A percentile compares a stretch with the other conserved stretches of the same genome.
Evolutionary conservation across 768 basidiomycete genomes (phyloP).

Genomic region (Leccinellum albellum): DNA sequence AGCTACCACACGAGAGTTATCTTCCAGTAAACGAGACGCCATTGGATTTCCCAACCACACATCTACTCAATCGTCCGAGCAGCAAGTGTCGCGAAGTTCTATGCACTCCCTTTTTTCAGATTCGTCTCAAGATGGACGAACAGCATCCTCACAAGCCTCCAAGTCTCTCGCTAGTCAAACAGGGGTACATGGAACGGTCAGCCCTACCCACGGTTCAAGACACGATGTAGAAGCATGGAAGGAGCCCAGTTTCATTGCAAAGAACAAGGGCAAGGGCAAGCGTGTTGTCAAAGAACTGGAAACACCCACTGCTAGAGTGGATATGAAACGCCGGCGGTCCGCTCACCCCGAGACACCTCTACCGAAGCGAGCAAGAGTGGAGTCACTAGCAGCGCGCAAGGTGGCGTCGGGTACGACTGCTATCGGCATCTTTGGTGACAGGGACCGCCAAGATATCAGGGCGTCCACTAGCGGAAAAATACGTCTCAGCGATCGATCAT

Average conservation of each 20-base stretch:
- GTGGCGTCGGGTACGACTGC: not conserved
- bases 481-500: not conserved
- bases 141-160: not conserved
- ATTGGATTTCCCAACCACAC: not conserved
- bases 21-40: not conserved
- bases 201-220: not conserved
- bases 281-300: constrained; percentile 5
- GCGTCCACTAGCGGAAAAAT: not conserved
- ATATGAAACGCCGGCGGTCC: constrained; percentile 17
- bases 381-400: not conserved
- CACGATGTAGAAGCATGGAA: constrained; percentile 32
- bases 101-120: constrained; percentile 29
- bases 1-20: not conserved
- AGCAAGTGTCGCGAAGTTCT: constrained; percentile 4
- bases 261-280: constrained; percentile 19
- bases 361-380: constrained; percentile 13
- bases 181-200: not conserved
- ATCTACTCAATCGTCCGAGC: not conserved
- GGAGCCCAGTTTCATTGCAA: constrained; percentile 30
- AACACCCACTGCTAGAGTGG: not conserved
- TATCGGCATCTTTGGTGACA: not conserved
- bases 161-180: not conserved
- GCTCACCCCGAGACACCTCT: constrained; percentile 4
- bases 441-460: not conserved
- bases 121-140: not conserved